Evolutionary conservation across 495 filamentous ascomycete genomes (phyloP).

Genomic region (Trichoderma virens): DNA sequence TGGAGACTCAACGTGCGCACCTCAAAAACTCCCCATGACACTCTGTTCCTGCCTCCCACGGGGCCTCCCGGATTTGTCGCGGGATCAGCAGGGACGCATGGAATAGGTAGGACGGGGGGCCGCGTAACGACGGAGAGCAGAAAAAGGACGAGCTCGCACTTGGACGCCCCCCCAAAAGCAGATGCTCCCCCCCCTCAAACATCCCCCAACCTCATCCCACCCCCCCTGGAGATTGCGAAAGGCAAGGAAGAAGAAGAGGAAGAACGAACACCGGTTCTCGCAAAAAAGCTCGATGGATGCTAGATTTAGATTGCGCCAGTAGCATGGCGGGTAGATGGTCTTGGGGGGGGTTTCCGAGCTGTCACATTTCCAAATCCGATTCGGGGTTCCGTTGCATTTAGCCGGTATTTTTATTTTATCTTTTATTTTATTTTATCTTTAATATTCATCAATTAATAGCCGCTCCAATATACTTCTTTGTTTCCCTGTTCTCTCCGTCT

Average conservation of each 20-base stretch:
- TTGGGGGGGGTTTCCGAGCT: neutral
- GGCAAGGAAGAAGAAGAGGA: neutral
- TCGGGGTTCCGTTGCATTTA: slow-evolving; percentile 1
- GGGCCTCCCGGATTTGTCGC: neutral
- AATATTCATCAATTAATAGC: neutral
- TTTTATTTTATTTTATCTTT: neutral
- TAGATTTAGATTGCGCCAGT: slow-evolving; percentile 9
- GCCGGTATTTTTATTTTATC: neutral
- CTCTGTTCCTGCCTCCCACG: neutral
- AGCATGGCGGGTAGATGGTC: neutral
- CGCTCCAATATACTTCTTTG: neutral
- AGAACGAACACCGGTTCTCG: neutral
- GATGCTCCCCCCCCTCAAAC: too few relatives aligned
- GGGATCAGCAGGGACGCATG: slow-evolving; percentile 1
- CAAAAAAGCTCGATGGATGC: neutral
- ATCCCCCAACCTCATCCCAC: too few relatives aligned
- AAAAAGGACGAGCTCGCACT: neutral
- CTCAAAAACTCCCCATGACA: neutral
- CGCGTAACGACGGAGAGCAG: neutral
- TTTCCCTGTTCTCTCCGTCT: neutral
- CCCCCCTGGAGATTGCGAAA: too few relatives aligned
- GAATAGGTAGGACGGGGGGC: neutral
- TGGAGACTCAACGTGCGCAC: neutral
- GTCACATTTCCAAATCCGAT: neutral
- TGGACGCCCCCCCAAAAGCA: neutral